Conservation (phyloP, 2,329 filamentous ascomycete species). For the Sordariomycetes sp. region DNA sequence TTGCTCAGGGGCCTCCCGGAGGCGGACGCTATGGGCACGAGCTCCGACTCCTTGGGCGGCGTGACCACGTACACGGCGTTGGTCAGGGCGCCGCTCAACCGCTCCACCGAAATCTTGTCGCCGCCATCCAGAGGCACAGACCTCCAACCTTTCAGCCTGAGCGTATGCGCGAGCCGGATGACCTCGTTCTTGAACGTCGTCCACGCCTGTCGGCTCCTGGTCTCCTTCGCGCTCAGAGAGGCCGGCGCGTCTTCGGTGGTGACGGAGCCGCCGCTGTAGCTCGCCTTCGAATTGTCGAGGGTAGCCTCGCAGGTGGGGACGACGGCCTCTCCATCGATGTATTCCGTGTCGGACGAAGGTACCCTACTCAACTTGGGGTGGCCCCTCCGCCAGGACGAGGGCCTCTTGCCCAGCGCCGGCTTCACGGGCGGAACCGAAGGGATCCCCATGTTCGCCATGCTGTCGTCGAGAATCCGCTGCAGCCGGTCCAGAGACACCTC, state of each 20-base stretch:
- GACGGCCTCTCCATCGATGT: conserved; percentile 64
- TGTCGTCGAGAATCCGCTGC: conserved; percentile 65
- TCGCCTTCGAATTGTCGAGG: conserved; percentile 81
- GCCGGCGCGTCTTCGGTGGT: conserved; percentile 23
- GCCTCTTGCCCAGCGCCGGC: conserved; percentile 28
- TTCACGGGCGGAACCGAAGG: conserved; percentile 27
- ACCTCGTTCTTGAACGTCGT: conserved; percentile 84
- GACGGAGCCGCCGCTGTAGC: conserved; percentile 48
- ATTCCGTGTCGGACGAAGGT: conserved; percentile 75
- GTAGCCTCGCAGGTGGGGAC: conserved; percentile 75
- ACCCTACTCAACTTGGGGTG: conserved; percentile 25
- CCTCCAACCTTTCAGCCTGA: conserved; percentile 85
- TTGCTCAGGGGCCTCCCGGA: conserved; percentile 21
- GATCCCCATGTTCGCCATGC: conserved; percentile 40
- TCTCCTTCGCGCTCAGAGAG: background rate
- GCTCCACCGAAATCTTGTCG: conserved; percentile 54
- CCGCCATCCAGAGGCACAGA: conserved; percentile 62
- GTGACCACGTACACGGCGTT: conserved; percentile 94
- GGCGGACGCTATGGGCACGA: conserved; percentile 16
- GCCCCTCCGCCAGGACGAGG: conserved; percentile 18
- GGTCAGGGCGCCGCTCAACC: conserved; percentile 81
- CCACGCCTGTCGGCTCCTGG: conserved; percentile 52
- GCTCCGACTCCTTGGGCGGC: conserved; percentile 46
- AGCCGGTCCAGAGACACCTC: conserved; percentile 66
- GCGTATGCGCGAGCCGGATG: conserved; percentile 74